Evolutionary conservation across 2,329 filamentous ascomycete genomes (phyloP).

Genomic region (Colletotrichum musae): DNA sequence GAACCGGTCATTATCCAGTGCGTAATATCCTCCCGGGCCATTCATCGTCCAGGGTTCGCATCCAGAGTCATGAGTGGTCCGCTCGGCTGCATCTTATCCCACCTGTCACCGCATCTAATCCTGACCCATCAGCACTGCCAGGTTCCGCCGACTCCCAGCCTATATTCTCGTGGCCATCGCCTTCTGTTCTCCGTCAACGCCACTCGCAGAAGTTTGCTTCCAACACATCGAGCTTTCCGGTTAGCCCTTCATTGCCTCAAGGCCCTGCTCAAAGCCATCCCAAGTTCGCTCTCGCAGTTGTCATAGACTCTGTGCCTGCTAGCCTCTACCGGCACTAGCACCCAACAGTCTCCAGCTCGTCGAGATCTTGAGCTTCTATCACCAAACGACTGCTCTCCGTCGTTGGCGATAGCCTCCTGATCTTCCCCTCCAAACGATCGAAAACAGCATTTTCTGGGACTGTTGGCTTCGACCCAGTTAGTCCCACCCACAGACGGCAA

Average conservation of each 20-base stretch:
- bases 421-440: background rate
- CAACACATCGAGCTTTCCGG: background rate
- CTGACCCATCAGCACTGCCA: conserved; percentile 31
- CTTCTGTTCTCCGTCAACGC: conserved; percentile 3
- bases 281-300: background rate
- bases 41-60: conserved; percentile 24
- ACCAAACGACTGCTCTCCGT: conserved; percentile 9
- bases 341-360: background rate
- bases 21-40: conserved; percentile 29
- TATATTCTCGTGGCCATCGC: conserved; percentile 19
- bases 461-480: conserved; percentile 42
- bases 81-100: conserved; percentile 35
- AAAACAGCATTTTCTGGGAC: conserved; percentile 35
- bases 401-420: conserved; percentile 17
- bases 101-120: conserved; percentile 38
- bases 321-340: background rate
- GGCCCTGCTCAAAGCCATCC: background rate
- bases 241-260: background rate
- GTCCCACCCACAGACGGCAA: conserved; percentile 41
- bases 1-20: conserved; percentile 23
- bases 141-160: conserved; percentile 11
- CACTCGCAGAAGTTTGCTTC: background rate
- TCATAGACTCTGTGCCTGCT: conserved; percentile 1
- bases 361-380: background rate
- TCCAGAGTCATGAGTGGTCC: conserved; percentile 36